Conservation (phyloP, 2,329 filamentous ascomycete genomes). For the Verticillium nonalfalfae region DNA sequence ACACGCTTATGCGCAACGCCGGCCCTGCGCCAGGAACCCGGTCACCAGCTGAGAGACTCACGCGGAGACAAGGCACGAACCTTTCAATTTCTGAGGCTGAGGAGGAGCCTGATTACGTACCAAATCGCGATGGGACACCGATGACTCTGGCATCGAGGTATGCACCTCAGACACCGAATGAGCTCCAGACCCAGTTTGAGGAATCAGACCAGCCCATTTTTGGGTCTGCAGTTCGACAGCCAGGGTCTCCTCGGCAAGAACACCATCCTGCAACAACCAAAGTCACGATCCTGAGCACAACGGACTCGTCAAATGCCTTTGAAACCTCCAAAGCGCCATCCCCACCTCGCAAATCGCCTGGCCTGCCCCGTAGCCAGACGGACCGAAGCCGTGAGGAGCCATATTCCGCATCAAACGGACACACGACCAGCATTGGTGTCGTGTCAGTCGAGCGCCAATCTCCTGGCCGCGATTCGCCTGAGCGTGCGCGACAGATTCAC, state of each 20-base stretch:
- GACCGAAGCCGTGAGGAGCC: conserved; percentile 1
- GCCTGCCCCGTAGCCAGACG: conserved; percentile 9
- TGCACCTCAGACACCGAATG: conserved; percentile 4
- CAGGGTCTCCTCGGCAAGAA: conserved; percentile 13
- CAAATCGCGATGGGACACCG: conserved; percentile 2
- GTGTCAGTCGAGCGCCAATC: conserved; percentile 29
- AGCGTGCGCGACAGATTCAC: conserved; percentile 28
- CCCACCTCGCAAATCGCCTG: conserved; percentile 21
- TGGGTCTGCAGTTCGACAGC: conserved; percentile 12
- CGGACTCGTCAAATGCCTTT: conserved; percentile 20
- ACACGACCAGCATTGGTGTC: conserved; percentile 24
- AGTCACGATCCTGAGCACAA: conserved; percentile 24
- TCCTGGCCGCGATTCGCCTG: conserved; percentile 7
- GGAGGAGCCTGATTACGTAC: conserved; percentile 18
- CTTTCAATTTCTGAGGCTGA: conserved; percentile 38
- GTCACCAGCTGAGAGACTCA: conserved; percentile 23
- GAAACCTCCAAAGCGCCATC: conserved; percentile 25
- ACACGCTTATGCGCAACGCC: conserved; percentile 8
- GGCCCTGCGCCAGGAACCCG: conserved; percentile 16
- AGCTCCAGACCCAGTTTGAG: conserved; percentile 6
- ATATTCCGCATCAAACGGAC: background rate
- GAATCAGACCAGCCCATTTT: conserved; percentile 13
- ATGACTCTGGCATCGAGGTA: background rate
- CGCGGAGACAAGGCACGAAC: conserved; percentile 17
- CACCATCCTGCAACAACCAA: conserved; percentile 21